Conservation (phyloP, 805 yeast species). For the Saturnispora sanitii region DNA sequence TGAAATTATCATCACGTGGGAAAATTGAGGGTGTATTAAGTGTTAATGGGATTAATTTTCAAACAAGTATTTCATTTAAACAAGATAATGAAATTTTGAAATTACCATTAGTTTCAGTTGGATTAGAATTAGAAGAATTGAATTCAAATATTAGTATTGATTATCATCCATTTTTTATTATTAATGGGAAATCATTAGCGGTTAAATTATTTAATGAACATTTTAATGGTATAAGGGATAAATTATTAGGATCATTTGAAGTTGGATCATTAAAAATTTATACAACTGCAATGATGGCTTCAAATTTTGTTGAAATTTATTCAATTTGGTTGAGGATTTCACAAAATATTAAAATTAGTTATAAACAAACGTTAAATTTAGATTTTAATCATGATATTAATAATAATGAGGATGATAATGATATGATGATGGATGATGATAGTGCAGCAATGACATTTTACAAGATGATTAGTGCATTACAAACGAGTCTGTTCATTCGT, state of each 20-base stretch:
- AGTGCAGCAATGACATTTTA: conserved; percentile 15
- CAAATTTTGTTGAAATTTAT: conserved; percentile 70
- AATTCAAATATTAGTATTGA: conserved; percentile 66
- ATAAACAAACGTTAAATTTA: conserved; percentile 60
- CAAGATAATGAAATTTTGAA: conserved; percentile 31
- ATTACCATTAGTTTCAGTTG: conserved; percentile 59
- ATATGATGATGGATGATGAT: neutral
- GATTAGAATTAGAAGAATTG: conserved; percentile 45
- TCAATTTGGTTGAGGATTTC: conserved; percentile 61
- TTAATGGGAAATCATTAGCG: conserved; percentile 37
- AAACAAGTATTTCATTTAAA: conserved; percentile 68
- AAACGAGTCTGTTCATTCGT: conserved; percentile 57
- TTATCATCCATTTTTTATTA: conserved; percentile 72
- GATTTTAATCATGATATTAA: neutral
- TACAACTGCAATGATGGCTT: conserved; percentile 77
- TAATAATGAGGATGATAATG: neutral
- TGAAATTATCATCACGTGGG: conserved; percentile 54
- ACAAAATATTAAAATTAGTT: conserved; percentile 63
- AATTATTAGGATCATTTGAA: conserved; percentile 41
- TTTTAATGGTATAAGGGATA: conserved; percentile 47
- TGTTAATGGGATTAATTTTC: conserved; percentile 39
- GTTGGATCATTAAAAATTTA: conserved; percentile 49
- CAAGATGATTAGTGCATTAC: conserved; percentile 34
- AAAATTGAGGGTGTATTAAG: conserved; percentile 67
- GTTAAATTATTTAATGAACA: conserved; percentile 57